Evolutionary conservation across 331 rosid species (phyloP).

Genomic region (Acacia concinna): DNA sequence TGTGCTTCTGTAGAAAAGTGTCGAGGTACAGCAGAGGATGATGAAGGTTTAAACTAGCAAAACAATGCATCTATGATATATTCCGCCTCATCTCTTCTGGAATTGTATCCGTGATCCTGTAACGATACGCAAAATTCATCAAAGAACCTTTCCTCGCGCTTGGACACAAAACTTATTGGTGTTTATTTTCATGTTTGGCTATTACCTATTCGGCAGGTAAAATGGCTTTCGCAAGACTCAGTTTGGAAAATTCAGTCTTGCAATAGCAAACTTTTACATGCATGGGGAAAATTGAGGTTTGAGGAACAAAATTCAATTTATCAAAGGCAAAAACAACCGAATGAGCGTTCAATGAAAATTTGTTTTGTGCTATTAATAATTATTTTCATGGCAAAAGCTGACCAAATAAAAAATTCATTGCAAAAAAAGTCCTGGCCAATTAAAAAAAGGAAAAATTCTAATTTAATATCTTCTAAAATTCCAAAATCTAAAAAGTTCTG

Average conservation of each 20-base stretch:
- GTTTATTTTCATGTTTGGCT: not conserved
- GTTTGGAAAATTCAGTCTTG: not conserved
- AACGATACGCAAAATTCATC: not conserved
- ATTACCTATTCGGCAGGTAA: not conserved
- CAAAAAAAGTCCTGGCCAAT: not conserved
- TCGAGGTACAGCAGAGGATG: slow-evolving; percentile 11
- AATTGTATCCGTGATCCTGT: slow-evolving; percentile 12
- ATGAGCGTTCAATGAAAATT: not conserved
- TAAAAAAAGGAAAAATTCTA: too few relatives aligned
- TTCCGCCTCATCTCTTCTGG: not conserved
- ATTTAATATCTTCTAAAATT: too few relatives aligned
- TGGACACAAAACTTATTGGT: not conserved
- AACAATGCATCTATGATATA: not conserved
- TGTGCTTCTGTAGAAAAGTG: not conserved
- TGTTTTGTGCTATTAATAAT: too few relatives aligned
- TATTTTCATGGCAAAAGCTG: too few relatives aligned
- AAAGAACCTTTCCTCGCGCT: not conserved
- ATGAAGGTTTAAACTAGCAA: slow-evolving; percentile 27
- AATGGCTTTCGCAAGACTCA: not conserved
- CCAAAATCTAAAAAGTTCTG: too few relatives aligned
- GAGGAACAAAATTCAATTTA: not conserved
- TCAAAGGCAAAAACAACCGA: not conserved
- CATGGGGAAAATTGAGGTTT: not conserved
- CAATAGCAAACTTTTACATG: not conserved
- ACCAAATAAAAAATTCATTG: not conserved